Base-by-base conservation (phyloP, 106 monocot species). In the Narthecium ossifragum region DNA sequence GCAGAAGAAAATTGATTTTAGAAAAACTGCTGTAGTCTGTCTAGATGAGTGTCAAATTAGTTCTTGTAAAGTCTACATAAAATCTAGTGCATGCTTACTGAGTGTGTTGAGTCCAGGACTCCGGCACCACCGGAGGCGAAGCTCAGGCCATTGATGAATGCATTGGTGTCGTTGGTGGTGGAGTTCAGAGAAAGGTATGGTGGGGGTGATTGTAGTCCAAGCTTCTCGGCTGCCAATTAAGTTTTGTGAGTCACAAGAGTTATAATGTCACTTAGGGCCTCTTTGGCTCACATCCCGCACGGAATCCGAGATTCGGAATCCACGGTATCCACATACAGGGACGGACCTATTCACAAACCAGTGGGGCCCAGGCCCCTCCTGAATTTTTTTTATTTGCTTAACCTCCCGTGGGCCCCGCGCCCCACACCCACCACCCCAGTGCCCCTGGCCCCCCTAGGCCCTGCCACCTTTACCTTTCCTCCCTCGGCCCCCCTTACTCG, bases 51-150 rank as follows among this genome's bases (percentile, higher is more conserved):
- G 18, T n/a, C n/a, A n/a, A n/a, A n/a, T n/a, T n/a, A 43, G 43
- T 17, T 43, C 3, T 43, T 43, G 43, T 43, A 13, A 43, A 18
- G 11, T 17, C 43, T 43, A 18, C n/a, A 4, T 43, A 4, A 43
- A 43, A 17, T 43, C 11, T 43, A 43, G 14, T 43, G 43, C 8
- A 13, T 1, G 12, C 47, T 67, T 65, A 85, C 90, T 48, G 24
- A 30, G 55, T 83, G 75, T 10, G 92, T 92, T 11, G 55, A 59
- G 51, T 84, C 68, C 10, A 81, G 31, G 34, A 92, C 26, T 39
- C 92, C 92, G 3, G 81, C 84, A 13, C 92, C 92, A 12, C 81
- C 92, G 0, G 92, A 92, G 2, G 88, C 92, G 62, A 92, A 88
- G 68, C 53, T 92, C 43, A 92, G 73, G n/a, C 92, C 92, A 12